phyloP scores from a whole-genome alignment of 352 stramenopile genomes.

The Phytophthora pluvialis region DNA sequence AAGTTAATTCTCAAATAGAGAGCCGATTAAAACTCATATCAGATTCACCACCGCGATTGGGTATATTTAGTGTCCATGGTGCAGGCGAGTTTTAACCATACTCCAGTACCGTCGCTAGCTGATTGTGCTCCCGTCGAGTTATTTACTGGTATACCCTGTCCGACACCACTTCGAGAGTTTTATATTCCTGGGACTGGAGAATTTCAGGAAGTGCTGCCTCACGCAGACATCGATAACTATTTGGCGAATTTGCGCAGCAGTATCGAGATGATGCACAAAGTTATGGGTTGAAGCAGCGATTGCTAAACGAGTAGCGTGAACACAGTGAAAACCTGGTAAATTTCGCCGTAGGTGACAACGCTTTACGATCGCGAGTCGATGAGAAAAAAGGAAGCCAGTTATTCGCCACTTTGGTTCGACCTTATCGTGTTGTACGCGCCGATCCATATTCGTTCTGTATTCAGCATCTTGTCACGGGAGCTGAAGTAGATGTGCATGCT shows the following conservation, averaged over 20 bases:
- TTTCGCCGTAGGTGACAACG: conserved; percentile 12
- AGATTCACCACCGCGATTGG: conserved; percentile 20
- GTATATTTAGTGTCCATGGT: conserved; percentile 23
- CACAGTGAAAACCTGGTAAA: conserved; percentile 12
- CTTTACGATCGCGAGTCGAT: conserved; percentile 7
- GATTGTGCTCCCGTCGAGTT: conserved; percentile 25
- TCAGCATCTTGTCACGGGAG: conserved; percentile 12
- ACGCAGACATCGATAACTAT: neutral
- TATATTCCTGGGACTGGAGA: neutral
- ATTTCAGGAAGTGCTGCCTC: neutral
- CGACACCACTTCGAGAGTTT: conserved; percentile 7
- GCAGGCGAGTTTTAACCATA: conserved; percentile 39
- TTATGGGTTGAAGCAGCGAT: conserved; percentile 1
- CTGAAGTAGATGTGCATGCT: conserved; percentile 8
- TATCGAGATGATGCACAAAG: conserved; percentile 7
- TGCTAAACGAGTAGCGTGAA: conserved; percentile 9
- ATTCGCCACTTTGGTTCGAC: conserved; percentile 7
- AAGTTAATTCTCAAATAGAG: too few species aligned
- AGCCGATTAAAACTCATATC: too few species aligned
- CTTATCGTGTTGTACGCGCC: conserved; percentile 9
- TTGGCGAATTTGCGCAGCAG: neutral
- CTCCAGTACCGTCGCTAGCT: conserved; percentile 25
- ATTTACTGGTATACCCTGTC: conserved; percentile 17
- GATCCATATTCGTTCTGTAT: conserved; percentile 12
- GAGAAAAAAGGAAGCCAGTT: conserved; percentile 15